Evolutionary conservation across 1,284 basidiomycete genomes (phyloP).

Genomic region (Heterobasidion parviporum): DNA sequence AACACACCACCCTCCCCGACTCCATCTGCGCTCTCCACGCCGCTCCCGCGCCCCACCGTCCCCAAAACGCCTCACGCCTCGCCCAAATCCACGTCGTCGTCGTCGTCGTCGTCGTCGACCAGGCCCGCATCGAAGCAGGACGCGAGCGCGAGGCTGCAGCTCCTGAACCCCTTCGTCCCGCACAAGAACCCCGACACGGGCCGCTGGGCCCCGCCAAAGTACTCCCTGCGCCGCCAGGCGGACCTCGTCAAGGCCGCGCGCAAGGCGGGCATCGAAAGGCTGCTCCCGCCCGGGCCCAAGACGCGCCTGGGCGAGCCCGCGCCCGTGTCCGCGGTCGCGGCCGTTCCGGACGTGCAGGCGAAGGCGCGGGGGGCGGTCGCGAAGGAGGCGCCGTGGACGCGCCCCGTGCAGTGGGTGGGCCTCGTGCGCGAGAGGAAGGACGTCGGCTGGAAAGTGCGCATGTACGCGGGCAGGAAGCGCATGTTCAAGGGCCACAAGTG

Average conservation of each 20-base stretch:
- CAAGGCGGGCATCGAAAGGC: slow-evolving; percentile 37
- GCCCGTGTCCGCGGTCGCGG: not conserved
- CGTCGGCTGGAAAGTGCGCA: slow-evolving; percentile 41
- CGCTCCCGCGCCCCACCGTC: too few relatives aligned
- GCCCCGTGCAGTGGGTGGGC: slow-evolving; percentile 50
- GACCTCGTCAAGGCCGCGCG: slow-evolving; percentile 67
- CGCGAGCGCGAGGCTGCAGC: not conserved
- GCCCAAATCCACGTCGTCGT: too few relatives aligned
- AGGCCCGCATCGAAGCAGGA: not conserved
- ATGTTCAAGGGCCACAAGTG: slow-evolving; percentile 87
- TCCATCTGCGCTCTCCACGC: too few relatives aligned
- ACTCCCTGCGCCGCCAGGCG: slow-evolving; percentile 68
- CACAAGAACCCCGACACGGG: slow-evolving; percentile 49
- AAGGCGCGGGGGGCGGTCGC: slow-evolving; percentile 9
- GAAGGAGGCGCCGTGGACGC: slow-evolving; percentile 22
- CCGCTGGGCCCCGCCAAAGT: slow-evolving; percentile 60
- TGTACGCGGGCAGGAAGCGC: slow-evolving; percentile 65
- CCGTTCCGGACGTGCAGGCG: not conserved
- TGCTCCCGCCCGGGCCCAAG: slow-evolving; percentile 63
- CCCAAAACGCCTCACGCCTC: too few relatives aligned
- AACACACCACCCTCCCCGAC: slow-evolving; percentile 1
- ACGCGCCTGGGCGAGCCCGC: not conserved
- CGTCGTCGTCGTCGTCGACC: not conserved
- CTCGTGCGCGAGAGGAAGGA: slow-evolving; percentile 38
- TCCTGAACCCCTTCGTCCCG: slow-evolving; percentile 61